Conservation (phyloP, 1,139 yeast genomes). For the Candida labiduridarum region DNA sequence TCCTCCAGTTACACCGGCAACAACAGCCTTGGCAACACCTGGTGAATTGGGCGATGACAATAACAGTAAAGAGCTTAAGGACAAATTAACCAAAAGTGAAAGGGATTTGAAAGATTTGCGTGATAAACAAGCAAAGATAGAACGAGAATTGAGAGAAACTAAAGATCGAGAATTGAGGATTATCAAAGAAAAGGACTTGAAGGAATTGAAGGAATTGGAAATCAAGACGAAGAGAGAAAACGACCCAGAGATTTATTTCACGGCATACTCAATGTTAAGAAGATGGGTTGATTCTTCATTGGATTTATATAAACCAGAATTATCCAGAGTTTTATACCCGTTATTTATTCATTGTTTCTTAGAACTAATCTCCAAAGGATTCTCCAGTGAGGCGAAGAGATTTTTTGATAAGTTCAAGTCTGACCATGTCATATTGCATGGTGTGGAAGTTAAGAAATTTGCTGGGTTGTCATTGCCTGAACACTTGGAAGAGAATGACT, state of each 20-base stretch:
- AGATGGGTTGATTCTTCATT: slow-evolving; percentile 92
- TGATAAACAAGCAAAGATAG: slow-evolving; percentile 37
- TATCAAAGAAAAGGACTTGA: slow-evolving; percentile 45
- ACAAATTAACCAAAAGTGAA: slow-evolving; percentile 31
- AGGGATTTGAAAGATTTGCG: slow-evolving; percentile 45
- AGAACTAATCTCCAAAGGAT: slow-evolving; percentile 70
- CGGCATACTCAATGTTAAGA: slow-evolving; percentile 78
- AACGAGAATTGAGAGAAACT: slow-evolving; percentile 42
- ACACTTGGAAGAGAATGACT: slow-evolving; percentile 79
- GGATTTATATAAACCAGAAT: slow-evolving; percentile 89
- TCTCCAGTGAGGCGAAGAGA: slow-evolving; percentile 61
- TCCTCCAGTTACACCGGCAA: slow-evolving; percentile 49
- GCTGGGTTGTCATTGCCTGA: slow-evolving; percentile 77
- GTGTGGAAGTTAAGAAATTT: slow-evolving; percentile 70
- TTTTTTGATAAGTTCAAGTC: slow-evolving; percentile 75
- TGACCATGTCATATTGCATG: slow-evolving; percentile 79
- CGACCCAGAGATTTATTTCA: slow-evolving; percentile 70
- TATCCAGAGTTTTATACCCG: slow-evolving; percentile 83
- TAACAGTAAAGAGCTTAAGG: slow-evolving; percentile 31
- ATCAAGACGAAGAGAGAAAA: slow-evolving; percentile 43
- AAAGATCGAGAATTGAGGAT: slow-evolving; percentile 44
- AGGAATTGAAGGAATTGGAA: slow-evolving; percentile 43
- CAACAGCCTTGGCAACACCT: slow-evolving; percentile 46
- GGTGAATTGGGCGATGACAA: slow-evolving; percentile 23
- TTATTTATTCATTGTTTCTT: slow-evolving; percentile 86